Conservation (phyloP, 176 grass and related monocot genomes). For the Bolboschoenus planiculmis region DNA sequence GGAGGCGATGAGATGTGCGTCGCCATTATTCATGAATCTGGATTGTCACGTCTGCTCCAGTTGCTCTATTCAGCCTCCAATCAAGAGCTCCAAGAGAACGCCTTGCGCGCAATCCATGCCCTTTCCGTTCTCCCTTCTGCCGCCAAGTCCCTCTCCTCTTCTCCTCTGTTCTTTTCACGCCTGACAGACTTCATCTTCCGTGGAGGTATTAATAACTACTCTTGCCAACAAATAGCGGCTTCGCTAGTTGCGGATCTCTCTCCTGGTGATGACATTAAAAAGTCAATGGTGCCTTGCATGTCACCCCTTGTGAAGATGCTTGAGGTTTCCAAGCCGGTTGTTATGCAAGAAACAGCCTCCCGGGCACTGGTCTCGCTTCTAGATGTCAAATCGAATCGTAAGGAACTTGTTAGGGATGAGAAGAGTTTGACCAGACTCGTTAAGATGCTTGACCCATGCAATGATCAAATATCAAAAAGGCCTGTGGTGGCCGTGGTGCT, state of each 20-base stretch:
- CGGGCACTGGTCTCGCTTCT: constrained; percentile 49
- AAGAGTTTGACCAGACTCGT: constrained; percentile 64
- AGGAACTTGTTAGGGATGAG: constrained; percentile 60
- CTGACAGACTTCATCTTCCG: constrained; percentile 49
- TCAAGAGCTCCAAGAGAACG: constrained; percentile 48
- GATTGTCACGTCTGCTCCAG: constrained; percentile 52
- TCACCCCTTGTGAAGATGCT: constrained; percentile 56
- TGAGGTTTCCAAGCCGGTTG: constrained; percentile 60
- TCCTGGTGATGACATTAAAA: constrained; percentile 49
- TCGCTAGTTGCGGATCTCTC: constrained; percentile 50
- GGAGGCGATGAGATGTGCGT: constrained; percentile 46
- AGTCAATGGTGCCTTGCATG: constrained; percentile 55
- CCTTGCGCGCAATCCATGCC: constrained; percentile 47
- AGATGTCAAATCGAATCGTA: constrained; percentile 47
- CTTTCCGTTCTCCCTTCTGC: constrained; percentile 47
- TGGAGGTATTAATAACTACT: constrained; percentile 29
- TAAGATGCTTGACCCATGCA: constrained; percentile 63
- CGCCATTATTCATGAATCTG: constrained; percentile 52
- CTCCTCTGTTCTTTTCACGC: constrained; percentile 59
- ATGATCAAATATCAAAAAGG: constrained; percentile 61
- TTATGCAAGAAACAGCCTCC: constrained; percentile 57
- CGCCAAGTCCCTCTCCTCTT: constrained; percentile 41
- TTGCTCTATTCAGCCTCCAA: constrained; percentile 40
- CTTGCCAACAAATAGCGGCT: constrained; percentile 51
- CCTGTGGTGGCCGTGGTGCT: constrained; percentile 50